Base-by-base conservation (phyloP, 2,329 filamentous ascomycete species). In the Pseudogymnoascus verrucosus region DNA sequence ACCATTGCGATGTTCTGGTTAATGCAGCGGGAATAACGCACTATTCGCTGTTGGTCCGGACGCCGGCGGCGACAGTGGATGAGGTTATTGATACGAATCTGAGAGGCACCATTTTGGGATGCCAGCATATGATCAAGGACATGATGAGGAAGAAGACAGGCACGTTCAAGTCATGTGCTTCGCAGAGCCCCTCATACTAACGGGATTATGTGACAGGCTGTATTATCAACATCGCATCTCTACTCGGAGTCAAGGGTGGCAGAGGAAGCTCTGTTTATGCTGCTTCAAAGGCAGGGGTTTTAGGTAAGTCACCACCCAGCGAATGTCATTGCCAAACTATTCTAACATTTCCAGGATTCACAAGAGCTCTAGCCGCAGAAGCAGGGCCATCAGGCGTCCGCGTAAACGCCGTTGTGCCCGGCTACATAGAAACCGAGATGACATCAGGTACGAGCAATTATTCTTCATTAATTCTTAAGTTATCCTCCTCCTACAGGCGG, bases 401-500 rank as follows among this genome's bases (percentile, higher is more conserved):
- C 31, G 88, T 90, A 57, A 96, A 96, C 76, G 88, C 88, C 28
- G 84, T 96, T 67, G 78, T 93, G 44, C 91, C 91, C 0, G 91
- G 91, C 5, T 96, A 93, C 78, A 87, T 96, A 68, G 80, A 89
- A 64, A 93, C 90, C 54, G 82, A 85, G 59, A 96, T 96, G 90
- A 91, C 89, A 68, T 76, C 82, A 73, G 79, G 90, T 93, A 76
- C 34, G 70, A 69, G 3, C 42, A 23, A 36, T 57, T 34, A 21
- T 51, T 60, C 47, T 42, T 42, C 62, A 34, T 57, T 44, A 44
- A 54, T 54, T 67, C 36, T 65, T 42, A 64, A 31, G 0, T 71
- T 74, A 61, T 73, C 66, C 1, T 66, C 70, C 11, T 70, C 71
- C 62, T 65, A 74, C 21, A 72, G 63, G 62, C 31, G 42, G 61